phyloP scores from a whole-genome alignment of 768 basidiomycete species.

The Phylloporus rhodoxanthus region DNA sequence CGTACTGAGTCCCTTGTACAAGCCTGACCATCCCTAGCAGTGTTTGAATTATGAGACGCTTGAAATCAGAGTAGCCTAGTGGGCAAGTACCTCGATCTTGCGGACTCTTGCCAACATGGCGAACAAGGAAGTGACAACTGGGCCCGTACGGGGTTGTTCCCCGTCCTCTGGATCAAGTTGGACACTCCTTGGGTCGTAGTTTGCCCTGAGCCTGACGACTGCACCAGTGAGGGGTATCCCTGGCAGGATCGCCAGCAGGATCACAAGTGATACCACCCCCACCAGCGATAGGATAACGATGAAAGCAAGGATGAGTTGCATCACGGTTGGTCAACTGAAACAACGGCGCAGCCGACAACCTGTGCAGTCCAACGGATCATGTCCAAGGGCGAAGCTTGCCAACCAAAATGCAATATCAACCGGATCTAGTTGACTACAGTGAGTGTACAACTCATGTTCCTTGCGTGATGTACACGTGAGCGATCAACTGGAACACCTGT shows the following conservation, averaged over 20 bases:
- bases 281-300: slow-evolving; percentile 28
- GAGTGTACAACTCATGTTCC: no score
- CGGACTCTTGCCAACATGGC: slow-evolving; percentile 71
- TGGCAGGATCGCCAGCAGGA: slow-evolving; percentile 46
- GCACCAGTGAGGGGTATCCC: slow-evolving; percentile 61
- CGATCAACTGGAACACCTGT: no score
- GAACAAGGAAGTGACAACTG: slow-evolving; percentile 70
- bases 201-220: slow-evolving; percentile 72
- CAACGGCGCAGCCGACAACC: not conserved
- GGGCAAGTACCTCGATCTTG: slow-evolving; percentile 53
- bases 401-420: no score
- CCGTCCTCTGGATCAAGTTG: slow-evolving; percentile 73
- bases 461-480: no score
- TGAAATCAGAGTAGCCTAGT: not conserved
- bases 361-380: no score
- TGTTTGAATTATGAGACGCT: not conserved
- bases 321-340: not conserved
- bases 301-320: not conserved
- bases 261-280: slow-evolving; percentile 38
- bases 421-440: no score
- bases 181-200: slow-evolving; percentile 81
- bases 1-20: slow-evolving; percentile 70
- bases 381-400: no score
- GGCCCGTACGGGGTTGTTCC: slow-evolving; percentile 69
- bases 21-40: slow-evolving; percentile 53